These are phyloP conservation scores for Exsudoporus frostii DNA, from an alignment of 768 basidiomycete genomes.

Conservation along the genomic window DNA sequence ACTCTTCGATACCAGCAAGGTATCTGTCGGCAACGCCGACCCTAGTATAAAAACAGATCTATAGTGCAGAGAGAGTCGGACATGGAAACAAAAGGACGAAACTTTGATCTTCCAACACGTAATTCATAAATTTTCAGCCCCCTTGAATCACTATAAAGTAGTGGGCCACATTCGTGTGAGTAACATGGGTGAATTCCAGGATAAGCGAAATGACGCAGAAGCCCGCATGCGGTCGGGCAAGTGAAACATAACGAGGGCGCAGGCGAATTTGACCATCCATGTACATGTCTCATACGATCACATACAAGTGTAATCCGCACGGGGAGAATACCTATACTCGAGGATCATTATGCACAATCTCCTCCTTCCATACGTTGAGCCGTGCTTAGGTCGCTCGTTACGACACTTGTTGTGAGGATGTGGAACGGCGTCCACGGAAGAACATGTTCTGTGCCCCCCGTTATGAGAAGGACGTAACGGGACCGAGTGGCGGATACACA, in stretches of 20 bases:
- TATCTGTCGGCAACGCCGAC: too few species aligned
- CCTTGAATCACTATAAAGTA: background rate
- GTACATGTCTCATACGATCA: constrained; percentile 15
- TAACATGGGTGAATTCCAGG: background rate
- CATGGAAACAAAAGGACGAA: background rate
- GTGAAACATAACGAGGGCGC: background rate
- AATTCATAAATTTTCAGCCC: background rate
- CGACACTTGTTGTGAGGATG: constrained; percentile 71
- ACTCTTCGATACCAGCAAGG: too few species aligned
- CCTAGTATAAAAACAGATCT: too few species aligned
- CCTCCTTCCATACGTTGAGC: constrained; percentile 63
- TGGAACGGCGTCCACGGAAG: constrained; percentile 52
- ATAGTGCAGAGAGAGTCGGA: background rate
- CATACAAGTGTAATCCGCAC: constrained; percentile 5
- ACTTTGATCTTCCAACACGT: background rate
- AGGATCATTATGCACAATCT: constrained; percentile 18
- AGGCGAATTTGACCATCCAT: constrained; percentile 5
- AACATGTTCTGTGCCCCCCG: constrained; percentile 24
- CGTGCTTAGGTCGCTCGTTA: constrained; percentile 72
- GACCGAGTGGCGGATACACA: constrained; percentile 18
- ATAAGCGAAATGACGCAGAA: background rate
- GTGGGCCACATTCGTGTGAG: background rate
- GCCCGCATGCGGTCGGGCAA: background rate
- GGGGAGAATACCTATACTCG: constrained; percentile 9
- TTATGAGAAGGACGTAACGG: constrained; percentile 8